These are phyloP conservation scores for Phytophthora sansomeana DNA, from an alignment of 352 stramenopile genomes.

Conservation along the genomic window DNA sequence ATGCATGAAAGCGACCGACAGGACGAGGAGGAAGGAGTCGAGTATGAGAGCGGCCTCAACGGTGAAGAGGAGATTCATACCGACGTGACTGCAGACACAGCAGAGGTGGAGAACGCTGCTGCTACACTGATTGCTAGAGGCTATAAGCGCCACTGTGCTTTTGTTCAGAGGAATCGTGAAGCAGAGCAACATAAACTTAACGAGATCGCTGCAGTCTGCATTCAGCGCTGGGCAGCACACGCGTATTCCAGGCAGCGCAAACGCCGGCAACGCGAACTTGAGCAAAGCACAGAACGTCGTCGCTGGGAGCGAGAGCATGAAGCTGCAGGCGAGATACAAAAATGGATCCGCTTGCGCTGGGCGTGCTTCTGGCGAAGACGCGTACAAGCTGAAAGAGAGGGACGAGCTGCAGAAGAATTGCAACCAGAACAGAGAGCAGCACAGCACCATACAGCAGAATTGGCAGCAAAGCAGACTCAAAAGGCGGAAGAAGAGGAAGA, in stretches of 20 bases:
- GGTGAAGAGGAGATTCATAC: slow-evolving; percentile 12
- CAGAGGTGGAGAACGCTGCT: slow-evolving; percentile 27
- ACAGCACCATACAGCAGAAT: slow-evolving; percentile 11
- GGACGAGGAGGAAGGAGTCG: slow-evolving; percentile 26
- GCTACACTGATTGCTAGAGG: slow-evolving; percentile 42
- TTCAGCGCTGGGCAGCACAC: slow-evolving; percentile 55
- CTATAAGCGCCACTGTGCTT: slow-evolving; percentile 27
- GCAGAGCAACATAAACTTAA: slow-evolving; percentile 12
- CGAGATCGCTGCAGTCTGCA: slow-evolving; percentile 32
- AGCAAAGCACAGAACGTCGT: slow-evolving; percentile 13
- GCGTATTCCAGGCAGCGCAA: slow-evolving; percentile 36
- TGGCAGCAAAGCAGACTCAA: slow-evolving; percentile 16
- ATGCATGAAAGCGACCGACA: slow-evolving; percentile 28
- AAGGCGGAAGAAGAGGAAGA: slow-evolving; percentile 6
- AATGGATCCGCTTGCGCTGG: slow-evolving; percentile 39
- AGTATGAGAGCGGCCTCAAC: neutral
- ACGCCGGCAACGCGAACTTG: slow-evolving; percentile 3
- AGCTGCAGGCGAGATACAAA: slow-evolving; percentile 28
- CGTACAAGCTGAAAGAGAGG: slow-evolving; percentile 26
- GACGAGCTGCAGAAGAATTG: slow-evolving; percentile 3
- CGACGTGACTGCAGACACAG: neutral
- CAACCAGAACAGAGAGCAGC: slow-evolving; percentile 14
- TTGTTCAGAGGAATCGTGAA: slow-evolving; percentile 12
- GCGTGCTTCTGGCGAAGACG: slow-evolving; percentile 37
- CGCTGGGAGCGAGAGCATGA: slow-evolving; percentile 15